Evolutionary conservation across 805 yeast genomes (phyloP).

Genomic region (Candida suzukii): DNA sequence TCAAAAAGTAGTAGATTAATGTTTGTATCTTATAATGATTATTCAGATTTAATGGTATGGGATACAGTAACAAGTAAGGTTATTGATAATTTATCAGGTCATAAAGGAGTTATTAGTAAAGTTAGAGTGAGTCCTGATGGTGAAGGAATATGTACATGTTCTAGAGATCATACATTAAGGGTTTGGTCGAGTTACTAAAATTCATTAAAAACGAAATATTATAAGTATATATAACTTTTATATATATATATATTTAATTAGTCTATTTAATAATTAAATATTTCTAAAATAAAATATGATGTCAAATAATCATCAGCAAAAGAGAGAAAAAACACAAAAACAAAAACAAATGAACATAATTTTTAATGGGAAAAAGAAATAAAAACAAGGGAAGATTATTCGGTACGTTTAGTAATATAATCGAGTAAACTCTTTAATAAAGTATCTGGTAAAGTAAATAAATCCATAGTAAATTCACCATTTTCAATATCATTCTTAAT

Average conservation of each 20-base stretch:
- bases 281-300: too few species aligned
- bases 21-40: conserved; percentile 70
- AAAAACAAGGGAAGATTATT: conserved; percentile 5
- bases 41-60: conserved; percentile 64
- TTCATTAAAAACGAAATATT: too few species aligned
- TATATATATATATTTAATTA: too few species aligned
- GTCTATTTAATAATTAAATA: too few species aligned
- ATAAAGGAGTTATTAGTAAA: conserved; percentile 52
- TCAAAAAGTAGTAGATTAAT: conserved; percentile 68
- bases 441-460: conserved; percentile 87
- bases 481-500: conserved; percentile 92
- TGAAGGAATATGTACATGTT: conserved; percentile 64
- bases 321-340: too few species aligned
- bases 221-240: too few species aligned
- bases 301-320: too few species aligned
- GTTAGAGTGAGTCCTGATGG: conserved; percentile 72
- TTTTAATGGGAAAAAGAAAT: background rate
- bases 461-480: conserved; percentile 96
- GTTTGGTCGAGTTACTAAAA: conserved; percentile 43
- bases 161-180: conserved; percentile 72
- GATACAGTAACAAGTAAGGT: conserved; percentile 61
- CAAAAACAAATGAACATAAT: too few species aligned
- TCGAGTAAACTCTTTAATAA: conserved; percentile 92
- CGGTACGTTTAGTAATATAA: conserved; percentile 68
- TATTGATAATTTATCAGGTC: conserved; percentile 63